Conservation (phyloP, 108 stramenopile species). For the Epithemia pelagica region DNA sequence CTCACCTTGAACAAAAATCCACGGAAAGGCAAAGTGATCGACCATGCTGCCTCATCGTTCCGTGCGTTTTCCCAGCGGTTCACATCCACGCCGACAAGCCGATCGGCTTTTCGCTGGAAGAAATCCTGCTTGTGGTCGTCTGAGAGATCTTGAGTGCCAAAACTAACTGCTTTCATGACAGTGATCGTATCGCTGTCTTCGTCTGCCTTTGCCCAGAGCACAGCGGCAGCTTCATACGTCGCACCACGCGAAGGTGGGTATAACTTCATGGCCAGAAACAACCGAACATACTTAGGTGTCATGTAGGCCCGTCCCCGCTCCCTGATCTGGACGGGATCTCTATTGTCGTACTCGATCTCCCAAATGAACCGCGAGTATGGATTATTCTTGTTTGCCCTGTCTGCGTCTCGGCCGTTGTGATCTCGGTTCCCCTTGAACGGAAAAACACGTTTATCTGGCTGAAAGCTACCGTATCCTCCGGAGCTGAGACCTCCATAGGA, state of each 20-base stretch:
- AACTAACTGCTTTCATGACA: constrained; percentile 4
- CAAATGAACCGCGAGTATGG: too few relatives aligned
- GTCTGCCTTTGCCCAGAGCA: constrained; percentile 2
- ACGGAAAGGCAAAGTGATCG: too few relatives aligned
- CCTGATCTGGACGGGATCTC: constrained; percentile 1
- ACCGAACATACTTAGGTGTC: constrained; percentile 1
- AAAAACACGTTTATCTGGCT: too few relatives aligned
- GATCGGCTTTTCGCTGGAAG: neutral
- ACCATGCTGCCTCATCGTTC: too few relatives aligned
- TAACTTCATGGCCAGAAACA: constrained; percentile 4
- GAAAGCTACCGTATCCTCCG: too few relatives aligned
- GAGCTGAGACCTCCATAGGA: too few relatives aligned
- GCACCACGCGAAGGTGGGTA: constrained; percentile 2
- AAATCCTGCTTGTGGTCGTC: constrained; percentile 4
- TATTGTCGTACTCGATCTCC: constrained; percentile 2
- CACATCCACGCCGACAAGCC: too few relatives aligned
- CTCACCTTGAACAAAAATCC: too few relatives aligned
- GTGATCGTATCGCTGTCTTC: constrained; percentile 4
- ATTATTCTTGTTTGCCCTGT: too few relatives aligned
- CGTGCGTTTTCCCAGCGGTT: too few relatives aligned
- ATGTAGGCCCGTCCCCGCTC: constrained; percentile 2
- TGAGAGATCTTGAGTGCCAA: constrained; percentile 4
- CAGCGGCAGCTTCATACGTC: constrained; percentile 2
- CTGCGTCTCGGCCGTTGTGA: too few relatives aligned
- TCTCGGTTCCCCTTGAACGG: too few relatives aligned